phyloP scores from a whole-genome alignment of 2,329 filamentous ascomycete genomes.

The Balansia obtecta region DNA sequence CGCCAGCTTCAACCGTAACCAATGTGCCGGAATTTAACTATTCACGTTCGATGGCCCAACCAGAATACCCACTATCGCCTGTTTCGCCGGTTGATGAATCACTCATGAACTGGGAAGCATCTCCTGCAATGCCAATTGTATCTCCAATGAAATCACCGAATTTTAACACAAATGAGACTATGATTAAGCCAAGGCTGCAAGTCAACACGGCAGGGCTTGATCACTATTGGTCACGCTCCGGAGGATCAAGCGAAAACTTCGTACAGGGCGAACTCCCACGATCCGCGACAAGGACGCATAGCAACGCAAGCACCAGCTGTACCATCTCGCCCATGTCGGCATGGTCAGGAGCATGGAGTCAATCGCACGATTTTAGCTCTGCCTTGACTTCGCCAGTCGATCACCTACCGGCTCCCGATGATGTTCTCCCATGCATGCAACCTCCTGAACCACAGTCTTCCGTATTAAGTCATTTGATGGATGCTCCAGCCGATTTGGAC shows the following conservation, averaged over 20 bases:
- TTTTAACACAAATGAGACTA: conserved; percentile 7
- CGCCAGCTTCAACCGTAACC: neutral
- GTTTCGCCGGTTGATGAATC: conserved; percentile 8
- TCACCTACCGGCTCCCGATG: conserved; percentile 22
- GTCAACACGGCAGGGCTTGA: conserved; percentile 23
- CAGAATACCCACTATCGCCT: neutral
- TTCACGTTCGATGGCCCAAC: neutral
- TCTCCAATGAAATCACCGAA: conserved; percentile 14
- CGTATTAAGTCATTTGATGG: neutral
- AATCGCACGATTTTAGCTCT: conserved; percentile 28
- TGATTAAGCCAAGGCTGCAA: conserved; percentile 25
- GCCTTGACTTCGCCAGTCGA: conserved; percentile 34
- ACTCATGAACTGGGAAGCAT: conserved; percentile 16
- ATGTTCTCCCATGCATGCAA: conserved; percentile 13
- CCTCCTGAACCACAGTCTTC: conserved; percentile 6
- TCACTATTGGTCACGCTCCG: conserved; percentile 16
- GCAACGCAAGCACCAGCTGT: conserved; percentile 25
- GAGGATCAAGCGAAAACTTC: conserved; percentile 28
- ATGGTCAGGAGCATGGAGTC: conserved; percentile 27
- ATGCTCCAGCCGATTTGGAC: conserved; percentile 10
- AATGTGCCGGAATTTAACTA: conserved; percentile 2
- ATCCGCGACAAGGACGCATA: conserved; percentile 30
- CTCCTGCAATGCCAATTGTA: conserved; percentile 13
- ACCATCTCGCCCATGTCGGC: conserved; percentile 36
- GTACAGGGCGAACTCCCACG: conserved; percentile 36